These are phyloP conservation scores for Botrytis tulipae DNA, from an alignment of 2,329 filamentous ascomycete species.

Conservation along the genomic window DNA sequence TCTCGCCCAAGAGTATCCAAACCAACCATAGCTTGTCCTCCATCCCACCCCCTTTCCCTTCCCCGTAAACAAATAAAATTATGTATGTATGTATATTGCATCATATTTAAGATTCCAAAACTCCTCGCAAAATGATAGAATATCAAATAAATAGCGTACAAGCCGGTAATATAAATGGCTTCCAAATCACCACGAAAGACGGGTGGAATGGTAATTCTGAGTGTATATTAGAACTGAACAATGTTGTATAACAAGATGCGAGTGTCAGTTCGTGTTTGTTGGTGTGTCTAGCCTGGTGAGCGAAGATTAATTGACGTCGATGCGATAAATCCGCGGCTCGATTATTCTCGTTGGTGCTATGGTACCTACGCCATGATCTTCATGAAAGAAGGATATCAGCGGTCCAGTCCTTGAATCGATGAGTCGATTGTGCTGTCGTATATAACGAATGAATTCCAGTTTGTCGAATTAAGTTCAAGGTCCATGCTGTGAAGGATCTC, in stretches of 20 bases:
- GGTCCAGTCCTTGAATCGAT: not conserved
- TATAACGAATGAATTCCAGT: not conserved
- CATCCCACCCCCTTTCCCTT: not conserved
- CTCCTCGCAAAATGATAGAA: not conserved
- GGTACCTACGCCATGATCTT: not conserved
- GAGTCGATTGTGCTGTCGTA: not conserved
- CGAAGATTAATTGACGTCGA: not conserved
- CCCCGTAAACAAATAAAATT: constrained; percentile 22
- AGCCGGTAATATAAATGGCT: constrained; percentile 2
- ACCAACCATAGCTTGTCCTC: not conserved
- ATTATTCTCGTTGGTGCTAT: not conserved
- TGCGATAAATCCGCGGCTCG: not conserved
- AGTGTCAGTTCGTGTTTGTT: not conserved
- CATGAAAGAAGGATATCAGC: not conserved
- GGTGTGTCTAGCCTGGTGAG: not conserved
- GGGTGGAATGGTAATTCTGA: not conserved
- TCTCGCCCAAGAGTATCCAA: not conserved
- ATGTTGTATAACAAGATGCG: not conserved
- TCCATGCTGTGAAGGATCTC: constrained; percentile 46
- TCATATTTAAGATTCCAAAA: not conserved
- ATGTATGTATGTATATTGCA: constrained; percentile 1
- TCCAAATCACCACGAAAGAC: not conserved
- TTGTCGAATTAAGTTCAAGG: constrained; percentile 30
- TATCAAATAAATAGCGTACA: constrained; percentile 9
- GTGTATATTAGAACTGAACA: constrained; percentile 6